These are phyloP conservation scores for Talaromyces thailandensis DNA, from an alignment of 495 filamentous ascomycete species.

Conservation along the genomic window DNA sequence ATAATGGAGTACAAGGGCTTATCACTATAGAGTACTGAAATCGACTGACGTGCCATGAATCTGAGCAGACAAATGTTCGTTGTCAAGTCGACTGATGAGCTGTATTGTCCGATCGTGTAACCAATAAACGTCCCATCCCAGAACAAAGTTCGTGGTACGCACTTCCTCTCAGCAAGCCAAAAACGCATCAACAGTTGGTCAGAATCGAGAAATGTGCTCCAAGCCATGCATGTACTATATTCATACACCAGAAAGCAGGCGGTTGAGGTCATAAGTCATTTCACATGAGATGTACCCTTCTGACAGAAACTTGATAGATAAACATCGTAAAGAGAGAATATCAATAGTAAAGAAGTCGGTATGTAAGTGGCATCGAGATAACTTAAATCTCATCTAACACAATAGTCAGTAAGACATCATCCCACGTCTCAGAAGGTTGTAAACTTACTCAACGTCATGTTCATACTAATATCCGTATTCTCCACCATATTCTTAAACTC, in stretches of 20 bases:
- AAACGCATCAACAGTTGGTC: background rate
- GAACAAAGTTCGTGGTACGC: background rate
- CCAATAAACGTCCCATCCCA: background rate
- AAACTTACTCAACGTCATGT: slow-evolving; percentile 87
- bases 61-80: background rate
- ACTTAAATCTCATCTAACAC: slow-evolving; percentile 24
- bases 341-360: background rate
- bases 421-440: background rate
- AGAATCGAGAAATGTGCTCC: background rate
- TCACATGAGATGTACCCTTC: background rate
- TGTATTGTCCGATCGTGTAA: background rate
- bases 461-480: slow-evolving; percentile 94
- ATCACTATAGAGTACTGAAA: background rate
- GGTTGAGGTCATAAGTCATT: background rate
- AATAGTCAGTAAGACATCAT: slow-evolving; percentile 13
- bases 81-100: background rate
- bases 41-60: background rate
- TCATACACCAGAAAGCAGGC: background rate
- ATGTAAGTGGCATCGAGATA: background rate
- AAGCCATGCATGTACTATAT: background rate
- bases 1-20: background rate
- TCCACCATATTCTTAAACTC: slow-evolving; percentile 99
- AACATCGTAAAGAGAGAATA: background rate
- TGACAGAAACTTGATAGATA: background rate
- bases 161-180: background rate